Evolutionary conservation across 1,139 yeast genomes (phyloP), one percentile per base, ranked within the genome.

Genomic region (Yamadazyma triangularis): DNA sequence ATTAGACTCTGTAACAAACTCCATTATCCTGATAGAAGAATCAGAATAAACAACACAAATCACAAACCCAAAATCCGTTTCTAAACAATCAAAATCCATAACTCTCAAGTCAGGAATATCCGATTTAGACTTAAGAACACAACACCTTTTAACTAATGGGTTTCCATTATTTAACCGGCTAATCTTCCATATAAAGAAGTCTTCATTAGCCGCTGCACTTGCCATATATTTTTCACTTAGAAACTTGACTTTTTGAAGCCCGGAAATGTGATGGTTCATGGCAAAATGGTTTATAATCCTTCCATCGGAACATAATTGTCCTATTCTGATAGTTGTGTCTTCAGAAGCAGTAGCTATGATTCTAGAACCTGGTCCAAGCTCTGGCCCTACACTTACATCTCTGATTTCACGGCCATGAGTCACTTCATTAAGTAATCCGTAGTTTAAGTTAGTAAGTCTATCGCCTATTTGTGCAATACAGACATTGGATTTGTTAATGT

Each of bases 391-490:
- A 0, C 80, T 60, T n/a, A 82, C 61, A 40, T 74, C 82, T 47
- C 94, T 65, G 10, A 83, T 75, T 53, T 91, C 98, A 41, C 97
- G 70, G 0, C 98, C 98, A 54, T 91, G 97, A 0, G 88, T 70
- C 0, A 96, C 96, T 8, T 65, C 58, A 29, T 53, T 48, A 3
- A 67, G 43, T 8, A 65, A 37, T 0, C 71, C 70, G 32, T 48
- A 42, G 7, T 41, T 34, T n/a, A n/a, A n/a, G 3, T 34, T 39
- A 4, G 28, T 25, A 33, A 60, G 53, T 23, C 56, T 37, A 30
- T 48, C 44, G 20, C 39, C 35, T 34, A 53, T 45, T 28, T 34
- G 42, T 60, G 57, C 38, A 50, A 64, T 33, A 56, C 56, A 28
- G 22, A 64, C 40, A 12, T 58, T 53, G 2, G 77, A 64, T 24